phyloP scores from a whole-genome alignment of 2,329 filamentous ascomycete species.

The Sporothrix curviconia region DNA sequence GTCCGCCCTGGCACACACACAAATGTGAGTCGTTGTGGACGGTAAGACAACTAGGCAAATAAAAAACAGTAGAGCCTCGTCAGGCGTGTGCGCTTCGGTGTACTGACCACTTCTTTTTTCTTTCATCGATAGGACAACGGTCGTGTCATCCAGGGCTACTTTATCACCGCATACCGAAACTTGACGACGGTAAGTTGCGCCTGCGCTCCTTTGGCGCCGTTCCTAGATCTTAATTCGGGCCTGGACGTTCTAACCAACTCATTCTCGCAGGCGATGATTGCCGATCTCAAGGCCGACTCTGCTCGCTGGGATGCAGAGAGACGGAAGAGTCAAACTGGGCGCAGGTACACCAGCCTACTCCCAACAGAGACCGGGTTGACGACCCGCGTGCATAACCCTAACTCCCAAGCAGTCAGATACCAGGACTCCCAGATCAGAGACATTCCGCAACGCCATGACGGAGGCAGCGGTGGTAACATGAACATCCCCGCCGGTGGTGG shows the following conservation, averaged over 20 bases:
- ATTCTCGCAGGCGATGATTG: conserved; percentile 51
- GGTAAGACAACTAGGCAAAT: conserved; percentile 2
- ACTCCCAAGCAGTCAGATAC: conserved; percentile 53
- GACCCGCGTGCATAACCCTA: conserved; percentile 49
- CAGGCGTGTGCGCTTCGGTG: neutral
- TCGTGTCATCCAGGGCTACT: conserved; percentile 64
- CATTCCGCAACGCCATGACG: conserved; percentile 13
- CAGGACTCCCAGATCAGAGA: conserved; percentile 37
- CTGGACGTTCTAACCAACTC: neutral
- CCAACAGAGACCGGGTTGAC: conserved; percentile 40
- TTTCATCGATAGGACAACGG: conserved; percentile 40
- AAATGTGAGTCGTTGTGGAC: conserved; percentile 47
- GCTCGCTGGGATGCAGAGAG: conserved; percentile 56
- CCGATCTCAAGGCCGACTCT: conserved; percentile 56
- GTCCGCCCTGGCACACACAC: conserved; percentile 64
- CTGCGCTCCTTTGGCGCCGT: neutral
- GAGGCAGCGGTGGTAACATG: conserved; percentile 18
- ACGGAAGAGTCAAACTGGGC: conserved; percentile 48
- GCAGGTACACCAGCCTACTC: conserved; percentile 50
- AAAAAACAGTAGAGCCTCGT: neutral
- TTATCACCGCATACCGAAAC: conserved; percentile 72
- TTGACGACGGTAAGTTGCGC: conserved; percentile 60
- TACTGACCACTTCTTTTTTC: conserved; percentile 9
- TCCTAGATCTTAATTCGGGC: neutral
- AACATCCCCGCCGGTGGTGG: neutral